Base-by-base conservation (phyloP, 2,329 filamentous ascomycete species). In the Talaromyces sp. region DNA sequence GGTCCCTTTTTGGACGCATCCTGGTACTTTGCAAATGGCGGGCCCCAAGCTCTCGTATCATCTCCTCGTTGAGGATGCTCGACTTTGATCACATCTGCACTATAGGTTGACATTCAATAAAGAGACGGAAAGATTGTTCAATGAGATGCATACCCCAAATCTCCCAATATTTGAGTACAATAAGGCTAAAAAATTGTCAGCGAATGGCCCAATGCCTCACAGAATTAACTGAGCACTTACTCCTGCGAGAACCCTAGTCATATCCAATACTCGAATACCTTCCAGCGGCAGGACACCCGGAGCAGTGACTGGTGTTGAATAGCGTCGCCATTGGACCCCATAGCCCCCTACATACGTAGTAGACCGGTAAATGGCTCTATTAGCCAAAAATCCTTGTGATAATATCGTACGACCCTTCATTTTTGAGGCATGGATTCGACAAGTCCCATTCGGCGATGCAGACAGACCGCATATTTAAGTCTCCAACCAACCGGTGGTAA, bases 41-140 rank as follows among this genome's bases (percentile, higher is more conserved):
- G 95, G 0, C 95, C 95, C 95, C 95, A 99, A 60, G 93, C 93
- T 72, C 95, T 84, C 10, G 95, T 99, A 75, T 99, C 95, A 75
- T 99, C 95, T 43, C 92, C 95, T 65, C 92, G 86, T 5, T 88
- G 88, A 3, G 95, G 95, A 78, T 99, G 95, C 79, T 99, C 95
- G 68, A 99, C 87, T 79, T 99, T 99, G 80, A 99, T 97, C 36
- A 99, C 89, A 77, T 99, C 94, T 70, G 95, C 95, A 69, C 93
- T 96, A 71, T 66, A 69, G 71, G 71, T 68, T 68, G 51, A 15
- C n/a, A 51, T 15, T 68, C 66, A 67, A 25, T 36, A 51, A 58
- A 6, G 13, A 40, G 45, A 40, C 60, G 38, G n/a, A 63, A 68
- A 60, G 29, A 25, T 47, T 7, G 31, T 17, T 38, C 59, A 38